These are phyloP conservation scores for Mycena pura DNA, from an alignment of 768 basidiomycete genomes.

Conservation along the genomic window DNA sequence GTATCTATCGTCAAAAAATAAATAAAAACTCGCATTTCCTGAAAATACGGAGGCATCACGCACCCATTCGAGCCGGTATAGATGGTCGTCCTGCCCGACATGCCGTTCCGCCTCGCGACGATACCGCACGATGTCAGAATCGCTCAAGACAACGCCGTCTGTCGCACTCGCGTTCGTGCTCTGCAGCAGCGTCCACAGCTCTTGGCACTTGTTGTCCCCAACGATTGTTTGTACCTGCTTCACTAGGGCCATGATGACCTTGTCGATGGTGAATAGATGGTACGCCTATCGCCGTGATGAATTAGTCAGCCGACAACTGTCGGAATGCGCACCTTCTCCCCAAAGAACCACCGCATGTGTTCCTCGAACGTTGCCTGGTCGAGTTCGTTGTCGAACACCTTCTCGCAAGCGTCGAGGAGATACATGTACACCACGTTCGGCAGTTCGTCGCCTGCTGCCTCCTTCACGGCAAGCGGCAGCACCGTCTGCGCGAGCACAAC, in stretches of 20 bases:
- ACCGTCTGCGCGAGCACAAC: constrained; percentile 71
- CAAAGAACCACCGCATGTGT: constrained; percentile 94
- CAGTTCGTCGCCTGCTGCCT: constrained; percentile 45
- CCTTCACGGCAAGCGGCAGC: constrained; percentile 61
- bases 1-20: constrained; percentile 50
- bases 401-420: constrained; percentile 89
- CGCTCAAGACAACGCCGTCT: constrained; percentile 47
- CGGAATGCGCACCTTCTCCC: constrained; percentile 67
- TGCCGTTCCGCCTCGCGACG: constrained; percentile 81
- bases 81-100: constrained; percentile 75
- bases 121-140: constrained; percentile 77
- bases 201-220: constrained; percentile 85
- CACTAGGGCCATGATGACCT: constrained; percentile 84
- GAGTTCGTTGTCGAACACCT: constrained; percentile 91
- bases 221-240: constrained; percentile 94
- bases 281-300: constrained; percentile 71
- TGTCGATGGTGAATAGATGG: constrained; percentile 92
- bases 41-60: constrained; percentile 31
- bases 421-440: constrained; percentile 85
- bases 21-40: constrained; percentile 23
- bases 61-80: constrained; percentile 85
- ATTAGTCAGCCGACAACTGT: constrained; percentile 9
- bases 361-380: constrained; percentile 95
- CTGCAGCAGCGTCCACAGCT: constrained; percentile 80
- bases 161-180: constrained; percentile 56